These are phyloP conservation scores for Odontarrhena argentea DNA, from an alignment of 345 rosid species.

Conservation along the genomic window DNA sequence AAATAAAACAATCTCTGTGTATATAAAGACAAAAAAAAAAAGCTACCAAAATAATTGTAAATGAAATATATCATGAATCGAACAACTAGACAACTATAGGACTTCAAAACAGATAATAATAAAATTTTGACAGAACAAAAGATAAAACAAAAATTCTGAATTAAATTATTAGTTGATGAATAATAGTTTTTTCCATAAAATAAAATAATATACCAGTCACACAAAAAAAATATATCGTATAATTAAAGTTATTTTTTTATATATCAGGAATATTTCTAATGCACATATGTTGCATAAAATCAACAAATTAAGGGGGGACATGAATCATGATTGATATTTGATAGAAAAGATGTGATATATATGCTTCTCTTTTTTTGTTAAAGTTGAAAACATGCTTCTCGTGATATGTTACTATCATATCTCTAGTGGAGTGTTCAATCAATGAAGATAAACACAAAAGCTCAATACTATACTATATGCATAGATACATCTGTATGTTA, in stretches of 20 bases:
- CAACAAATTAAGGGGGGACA: not conserved
- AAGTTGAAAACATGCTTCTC: slow-evolving; percentile 8
- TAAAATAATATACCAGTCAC: not conserved
- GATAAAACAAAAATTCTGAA: not conserved
- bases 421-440: slow-evolving; percentile 13
- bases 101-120: not conserved
- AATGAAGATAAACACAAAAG: not conserved
- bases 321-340: not conserved
- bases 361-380: not conserved
- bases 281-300: slow-evolving; percentile 16
- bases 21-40: slow-evolving; percentile 7
- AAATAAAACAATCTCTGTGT: too few relatives aligned
- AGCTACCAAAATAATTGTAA: not conserved
- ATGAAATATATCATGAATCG: not conserved
- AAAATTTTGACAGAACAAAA: too few relatives aligned
- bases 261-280: not conserved
- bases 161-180: not conserved
- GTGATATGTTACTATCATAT: slow-evolving; percentile 33
- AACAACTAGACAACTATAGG: not conserved
- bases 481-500: not conserved
- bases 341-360: slow-evolving; percentile 10
- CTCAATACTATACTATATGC: not conserved
- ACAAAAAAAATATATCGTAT: not conserved
- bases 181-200: not conserved
- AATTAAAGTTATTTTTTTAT: too few relatives aligned